Evolutionary conservation across 345 rosid genomes (phyloP), one percentile per base, ranked within the genome.

Genomic region (Citrus reticulata): DNA sequence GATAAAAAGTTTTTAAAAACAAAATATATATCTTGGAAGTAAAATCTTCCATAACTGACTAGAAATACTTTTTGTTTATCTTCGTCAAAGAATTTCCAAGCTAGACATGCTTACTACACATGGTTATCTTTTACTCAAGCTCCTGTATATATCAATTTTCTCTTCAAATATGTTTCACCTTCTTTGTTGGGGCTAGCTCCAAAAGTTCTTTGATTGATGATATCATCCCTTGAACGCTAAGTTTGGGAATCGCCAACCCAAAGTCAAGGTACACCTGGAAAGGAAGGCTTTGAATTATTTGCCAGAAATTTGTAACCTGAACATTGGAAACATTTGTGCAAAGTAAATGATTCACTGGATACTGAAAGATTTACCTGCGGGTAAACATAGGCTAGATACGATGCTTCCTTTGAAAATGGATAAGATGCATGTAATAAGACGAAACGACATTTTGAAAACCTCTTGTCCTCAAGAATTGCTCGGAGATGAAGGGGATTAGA

Each of bases 381-480:
- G 84, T 94, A 96, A 78, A 96, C 90, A 69, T 95, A 94, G 84
- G 98, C 91, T 35, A 96, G 83, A 86, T 84, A 91, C 42, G 98
- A 93, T 30, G 98, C 99, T 86, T 95, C 99, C 85, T 81, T 91
- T 76, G 97, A 94, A 87, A 90, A 96, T 61, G 98, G 99, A 85
- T 94, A 96, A 63, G 99, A 89, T 61, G 98, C 95, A 88, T 96
- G 99, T 77, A 96, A 87, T 75, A 96, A 93, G 82, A 96, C 95
- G 3, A 96, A 78, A 67, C 90, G 93, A 55, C 86, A 89, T 65
- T 86, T 85, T 32, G 87, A 84, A 90, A 91, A 96, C 77, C 94
- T 86, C 83, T 89, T 82, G 82, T 96, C 97, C 77, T 96, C 97
- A 9, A 96, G 93, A 74, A 96, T 76, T 27, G 64, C 79, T 82